phyloP scores from a whole-genome alignment of 2,329 filamentous ascomycete genomes.

The Immersiporthe knoxdaviesiana region DNA sequence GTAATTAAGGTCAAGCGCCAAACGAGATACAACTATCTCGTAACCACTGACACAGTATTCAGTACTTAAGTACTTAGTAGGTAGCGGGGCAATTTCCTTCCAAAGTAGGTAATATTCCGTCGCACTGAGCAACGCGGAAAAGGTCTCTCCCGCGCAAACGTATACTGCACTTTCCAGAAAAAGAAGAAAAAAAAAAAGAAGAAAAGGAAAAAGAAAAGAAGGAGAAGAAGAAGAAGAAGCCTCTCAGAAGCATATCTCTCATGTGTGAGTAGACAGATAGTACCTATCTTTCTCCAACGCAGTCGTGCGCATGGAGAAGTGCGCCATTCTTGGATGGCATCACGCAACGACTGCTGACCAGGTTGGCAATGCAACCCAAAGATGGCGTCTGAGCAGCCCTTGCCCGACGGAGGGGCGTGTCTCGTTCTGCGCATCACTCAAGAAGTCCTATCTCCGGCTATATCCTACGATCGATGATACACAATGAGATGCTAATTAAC shows the following conservation, averaged over 20 bases:
- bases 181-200: no score
- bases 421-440: not conserved
- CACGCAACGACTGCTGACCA: constrained; percentile 9
- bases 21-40: not conserved
- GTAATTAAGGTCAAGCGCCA: not conserved
- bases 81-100: not conserved
- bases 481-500: not conserved
- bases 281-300: not conserved
- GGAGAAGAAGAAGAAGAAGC: no score
- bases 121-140: not conserved
- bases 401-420: no score
- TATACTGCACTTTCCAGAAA: no score
- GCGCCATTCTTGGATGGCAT: constrained; percentile 11
- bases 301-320: not conserved
- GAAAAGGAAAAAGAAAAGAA: no score
- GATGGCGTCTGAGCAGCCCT: not conserved
- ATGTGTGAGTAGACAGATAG: not conserved
- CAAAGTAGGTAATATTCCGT: no score
- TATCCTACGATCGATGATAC: not conserved
- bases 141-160: not conserved
- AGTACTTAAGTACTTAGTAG: not conserved
- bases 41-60: not conserved
- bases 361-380: not conserved
- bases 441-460: not conserved
- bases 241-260: not conserved